phyloP scores from a whole-genome alignment of 169 alveolate genomes.

The Perkinsus olseni region DNA sequence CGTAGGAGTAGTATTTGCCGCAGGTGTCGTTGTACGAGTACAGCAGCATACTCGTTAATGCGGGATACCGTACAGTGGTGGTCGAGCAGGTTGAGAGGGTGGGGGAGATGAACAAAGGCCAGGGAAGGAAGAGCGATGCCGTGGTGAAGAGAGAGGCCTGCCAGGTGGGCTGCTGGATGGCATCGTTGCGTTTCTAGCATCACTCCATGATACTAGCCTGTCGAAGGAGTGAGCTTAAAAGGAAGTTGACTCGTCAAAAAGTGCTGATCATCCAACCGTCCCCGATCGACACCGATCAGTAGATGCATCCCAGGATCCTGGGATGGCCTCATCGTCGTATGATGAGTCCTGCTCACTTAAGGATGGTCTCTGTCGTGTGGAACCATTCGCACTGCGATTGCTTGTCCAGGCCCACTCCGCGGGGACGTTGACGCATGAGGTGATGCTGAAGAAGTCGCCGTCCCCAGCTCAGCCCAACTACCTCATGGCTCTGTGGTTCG shows the following conservation, averaged over 20 bases:
- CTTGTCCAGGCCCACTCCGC: background rate
- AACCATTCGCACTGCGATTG: background rate
- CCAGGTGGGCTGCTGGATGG: constrained; percentile 11
- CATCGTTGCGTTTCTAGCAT: no score
- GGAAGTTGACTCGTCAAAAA: no score
- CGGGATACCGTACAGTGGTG: constrained; percentile 94
- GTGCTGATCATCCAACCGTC: no score
- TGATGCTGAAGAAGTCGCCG: constrained; percentile 16
- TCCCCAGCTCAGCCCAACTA: background rate
- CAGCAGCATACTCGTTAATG: constrained; percentile 55
- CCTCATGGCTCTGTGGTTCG: background rate
- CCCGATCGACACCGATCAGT: no score
- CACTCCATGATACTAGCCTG: no score
- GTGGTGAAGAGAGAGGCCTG: constrained; percentile 33
- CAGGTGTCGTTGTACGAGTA: background rate
- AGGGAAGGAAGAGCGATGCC: constrained; percentile 64
- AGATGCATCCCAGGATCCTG: no score
- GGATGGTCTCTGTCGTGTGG: no score
- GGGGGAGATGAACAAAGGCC: constrained; percentile 70
- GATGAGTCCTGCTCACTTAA: no score
- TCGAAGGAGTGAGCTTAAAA: no score
- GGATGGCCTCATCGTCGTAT: no score
- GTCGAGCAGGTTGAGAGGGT: constrained; percentile 98
- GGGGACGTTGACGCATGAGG: constrained; percentile 30
- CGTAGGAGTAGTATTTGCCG: background rate